Base-by-base conservation (phyloP, 176 grass and related monocot genomes). In the Urochloa ruziziensis region DNA sequence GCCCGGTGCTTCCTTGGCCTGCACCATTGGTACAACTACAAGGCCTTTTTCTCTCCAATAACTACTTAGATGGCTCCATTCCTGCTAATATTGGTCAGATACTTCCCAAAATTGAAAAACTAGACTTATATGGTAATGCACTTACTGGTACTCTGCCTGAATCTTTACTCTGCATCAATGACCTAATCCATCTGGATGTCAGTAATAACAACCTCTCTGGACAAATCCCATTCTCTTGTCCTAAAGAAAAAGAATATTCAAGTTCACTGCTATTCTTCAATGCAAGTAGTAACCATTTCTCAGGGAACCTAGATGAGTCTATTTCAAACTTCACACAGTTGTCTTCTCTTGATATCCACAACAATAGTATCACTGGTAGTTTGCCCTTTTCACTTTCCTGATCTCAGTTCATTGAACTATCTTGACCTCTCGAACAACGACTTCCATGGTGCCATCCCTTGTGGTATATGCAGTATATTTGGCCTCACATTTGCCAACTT, bases 321-420 rank as follows among this genome's bases (percentile, higher is more conserved):
- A 62, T 98, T 80, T 98, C 96, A 6, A 95, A 98, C 66, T 90
- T 91, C 34, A 98, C 93, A 65, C 90, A 92, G 16, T 35, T 98
- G 13, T 58, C 89, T 35, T 90, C 85, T 79, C 91, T 98, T 70
- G 96, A 98, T 83, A 83, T 98, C 80, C 96, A 98, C 78, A 83
- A 79, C 70, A 98, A 98, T 79, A 92, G 73, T 73, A 80, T 98
- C 74, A 80, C 69, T 60, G 96, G 93, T 86, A 84, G 61, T 24
- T 94, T 98, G 58, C 93, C 96, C 30, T 36, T 80, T 64, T 83
- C 82, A 80, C 87, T 98, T 80, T 80, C 81, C 89, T 65, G 85
- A 83, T 76, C 89, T 98, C n/a, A 85, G 83, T 70, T 88, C 81
- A 77, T 78, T 98, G 63, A 94, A 88, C 47, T 98, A 95, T 91